Conservation (phyloP, 2,329 filamentous ascomycete species). For the Macrophomina phaseolina region DNA sequence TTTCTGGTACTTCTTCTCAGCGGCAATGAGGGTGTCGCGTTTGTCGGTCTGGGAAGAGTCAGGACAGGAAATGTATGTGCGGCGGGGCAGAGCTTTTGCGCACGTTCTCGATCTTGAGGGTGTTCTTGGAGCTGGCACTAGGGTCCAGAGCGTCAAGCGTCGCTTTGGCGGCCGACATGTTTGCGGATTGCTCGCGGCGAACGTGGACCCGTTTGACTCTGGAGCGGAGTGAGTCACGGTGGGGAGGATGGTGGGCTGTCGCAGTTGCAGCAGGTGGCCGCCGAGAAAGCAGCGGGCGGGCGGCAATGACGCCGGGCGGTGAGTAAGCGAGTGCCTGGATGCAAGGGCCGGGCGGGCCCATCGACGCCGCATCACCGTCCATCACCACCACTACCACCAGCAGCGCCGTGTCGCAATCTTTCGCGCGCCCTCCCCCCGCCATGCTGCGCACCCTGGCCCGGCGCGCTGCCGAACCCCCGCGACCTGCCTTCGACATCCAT, state of each 20-base stretch:
- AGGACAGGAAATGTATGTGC: constrained; percentile 22
- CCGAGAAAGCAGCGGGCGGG: constrained; percentile 17
- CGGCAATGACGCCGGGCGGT: constrained; percentile 24
- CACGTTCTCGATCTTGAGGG: constrained; percentile 69
- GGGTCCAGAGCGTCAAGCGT: constrained; percentile 63
- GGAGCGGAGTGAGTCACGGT: constrained; percentile 27
- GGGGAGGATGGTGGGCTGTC: constrained; percentile 20
- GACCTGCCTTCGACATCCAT: constrained; percentile 49
- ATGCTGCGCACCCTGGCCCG: constrained; percentile 58
- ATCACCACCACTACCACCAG: constrained; percentile 1
- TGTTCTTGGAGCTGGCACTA: constrained; percentile 62
- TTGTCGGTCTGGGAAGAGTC: constrained; percentile 73
- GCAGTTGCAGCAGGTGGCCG: not conserved
- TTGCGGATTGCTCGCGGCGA: constrained; percentile 33
- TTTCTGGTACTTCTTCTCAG: constrained; percentile 92
- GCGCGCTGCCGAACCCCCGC: constrained; percentile 41
- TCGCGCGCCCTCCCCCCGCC: constrained; percentile 25
- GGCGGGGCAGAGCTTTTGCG: constrained; percentile 31
- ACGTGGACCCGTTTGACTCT: constrained; percentile 32
- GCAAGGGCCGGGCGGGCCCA: constrained; percentile 2
- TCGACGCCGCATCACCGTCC: not conserved
- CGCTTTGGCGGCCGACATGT: constrained; percentile 55
- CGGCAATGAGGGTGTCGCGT: constrained; percentile 77
- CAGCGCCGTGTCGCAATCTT: not conserved
- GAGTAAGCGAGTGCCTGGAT: constrained; percentile 23